These are phyloP conservation scores for Cutaneotrichosporon dermatis DNA, from an alignment of 1,284 basidiomycete genomes.

Conservation along the genomic window DNA sequence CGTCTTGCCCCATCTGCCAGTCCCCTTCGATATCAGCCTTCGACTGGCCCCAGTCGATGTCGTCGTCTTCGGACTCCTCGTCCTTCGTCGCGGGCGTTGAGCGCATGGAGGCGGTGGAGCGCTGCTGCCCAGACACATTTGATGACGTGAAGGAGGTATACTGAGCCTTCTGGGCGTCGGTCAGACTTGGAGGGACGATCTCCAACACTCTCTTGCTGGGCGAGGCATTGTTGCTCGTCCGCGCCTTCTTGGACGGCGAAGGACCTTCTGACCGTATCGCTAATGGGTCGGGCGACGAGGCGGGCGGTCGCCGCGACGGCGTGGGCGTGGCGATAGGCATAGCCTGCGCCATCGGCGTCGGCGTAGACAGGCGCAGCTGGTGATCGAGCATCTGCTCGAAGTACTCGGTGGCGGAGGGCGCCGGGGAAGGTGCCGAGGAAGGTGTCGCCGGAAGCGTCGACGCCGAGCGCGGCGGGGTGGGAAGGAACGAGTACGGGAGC, in stretches of 20 bases:
- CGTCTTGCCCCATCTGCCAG: slow-evolving; percentile 25
- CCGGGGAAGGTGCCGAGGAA: slow-evolving; percentile 8
- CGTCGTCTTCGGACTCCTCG: slow-evolving; percentile 38
- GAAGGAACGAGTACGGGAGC: slow-evolving; percentile 22
- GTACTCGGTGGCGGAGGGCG: slow-evolving; percentile 9
- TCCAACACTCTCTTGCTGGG: not conserved
- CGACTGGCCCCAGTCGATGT: slow-evolving; percentile 34
- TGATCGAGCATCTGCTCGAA: slow-evolving; percentile 20
- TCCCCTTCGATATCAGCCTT: slow-evolving; percentile 31
- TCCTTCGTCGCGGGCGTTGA: slow-evolving; percentile 18
- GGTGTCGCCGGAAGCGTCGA: slow-evolving; percentile 1
- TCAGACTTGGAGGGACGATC: slow-evolving; percentile 3
- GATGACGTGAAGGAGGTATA: slow-evolving; percentile 5
- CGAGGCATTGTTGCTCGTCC: not conserved
- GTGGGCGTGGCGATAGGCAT: not conserved
- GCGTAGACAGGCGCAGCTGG: slow-evolving; percentile 16
- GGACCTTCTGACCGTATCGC: slow-evolving; percentile 20
- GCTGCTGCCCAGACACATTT: not conserved
- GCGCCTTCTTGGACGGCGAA: slow-evolving; percentile 33
- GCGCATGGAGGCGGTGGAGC: slow-evolving; percentile 5
- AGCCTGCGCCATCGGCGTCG: not conserved
- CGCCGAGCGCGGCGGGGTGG: not conserved
- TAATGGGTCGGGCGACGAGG: slow-evolving; percentile 28
- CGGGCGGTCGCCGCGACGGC: not conserved
- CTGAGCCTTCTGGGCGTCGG: not conserved